These are phyloP conservation scores for Zygoascus flipseniorum DNA, from an alignment of 805 yeast genomes.

Conservation along the genomic window DNA sequence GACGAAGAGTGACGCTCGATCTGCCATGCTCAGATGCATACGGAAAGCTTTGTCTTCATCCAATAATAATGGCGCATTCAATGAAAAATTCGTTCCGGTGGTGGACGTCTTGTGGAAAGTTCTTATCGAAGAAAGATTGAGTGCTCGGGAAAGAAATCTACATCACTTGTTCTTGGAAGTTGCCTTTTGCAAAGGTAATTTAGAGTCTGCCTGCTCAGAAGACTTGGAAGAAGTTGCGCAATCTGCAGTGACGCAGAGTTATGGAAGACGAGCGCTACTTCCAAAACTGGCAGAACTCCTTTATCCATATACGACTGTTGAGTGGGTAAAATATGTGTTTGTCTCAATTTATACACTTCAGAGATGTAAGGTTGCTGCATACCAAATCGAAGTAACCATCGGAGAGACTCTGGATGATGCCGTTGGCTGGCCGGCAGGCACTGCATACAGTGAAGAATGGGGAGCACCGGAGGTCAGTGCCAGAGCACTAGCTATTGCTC, in stretches of 20 bases:
- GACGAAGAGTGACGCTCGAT: neutral
- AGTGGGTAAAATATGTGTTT: constrained; percentile 47
- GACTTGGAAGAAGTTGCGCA: constrained; percentile 15
- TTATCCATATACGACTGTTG: constrained; percentile 23
- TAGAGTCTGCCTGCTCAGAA: neutral
- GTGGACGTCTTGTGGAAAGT: constrained; percentile 45
- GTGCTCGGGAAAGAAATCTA: constrained; percentile 54
- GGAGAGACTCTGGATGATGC: constrained; percentile 41
- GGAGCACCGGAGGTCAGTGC: constrained; percentile 58
- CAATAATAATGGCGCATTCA: neutral
- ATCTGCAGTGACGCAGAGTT: constrained; percentile 24
- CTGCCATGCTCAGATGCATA: neutral
- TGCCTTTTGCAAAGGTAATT: constrained; percentile 31
- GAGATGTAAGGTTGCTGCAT: constrained; percentile 47
- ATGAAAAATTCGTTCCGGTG: neutral
- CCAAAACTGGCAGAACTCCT: constrained; percentile 48
- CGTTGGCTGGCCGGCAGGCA: constrained; percentile 1
- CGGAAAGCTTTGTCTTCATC: neutral
- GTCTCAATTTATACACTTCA: constrained; percentile 36
- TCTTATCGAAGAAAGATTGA: constrained; percentile 49
- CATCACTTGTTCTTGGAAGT: constrained; percentile 52
- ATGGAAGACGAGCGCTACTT: constrained; percentile 58
- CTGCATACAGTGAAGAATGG: constrained; percentile 35
- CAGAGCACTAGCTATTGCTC: constrained; percentile 42
- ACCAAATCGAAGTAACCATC: constrained; percentile 53